Conservation (phyloP, 768 basidiomycete species). For the Trametes elegans region DNA sequence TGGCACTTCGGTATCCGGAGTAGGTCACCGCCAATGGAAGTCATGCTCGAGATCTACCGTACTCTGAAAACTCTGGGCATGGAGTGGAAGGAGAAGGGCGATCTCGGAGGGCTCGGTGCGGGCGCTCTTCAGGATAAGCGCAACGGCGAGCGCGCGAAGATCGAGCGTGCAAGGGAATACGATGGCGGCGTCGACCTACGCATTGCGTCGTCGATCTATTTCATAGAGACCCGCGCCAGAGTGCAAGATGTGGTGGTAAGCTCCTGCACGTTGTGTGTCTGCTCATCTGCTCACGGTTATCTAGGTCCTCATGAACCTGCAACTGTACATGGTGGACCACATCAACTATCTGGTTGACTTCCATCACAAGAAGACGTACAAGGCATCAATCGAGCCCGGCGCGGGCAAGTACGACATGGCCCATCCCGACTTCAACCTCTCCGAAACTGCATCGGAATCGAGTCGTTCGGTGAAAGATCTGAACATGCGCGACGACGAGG, state of each 20-base stretch:
- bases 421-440: conserved; percentile 42
- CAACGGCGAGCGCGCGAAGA: conserved; percentile 37
- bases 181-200: conserved; percentile 66
- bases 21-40: conserved; percentile 95
- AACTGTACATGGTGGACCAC: conserved; percentile 94
- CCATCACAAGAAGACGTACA: conserved; percentile 94
- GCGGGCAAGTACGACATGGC: conserved; percentile 73
- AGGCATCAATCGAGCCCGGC: conserved; percentile 62
- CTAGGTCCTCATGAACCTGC: conserved; percentile 95
- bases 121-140: conserved; percentile 32
- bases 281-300: background rate
- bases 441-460: conserved; percentile 55
- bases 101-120: conserved; percentile 69
- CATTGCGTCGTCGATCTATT: conserved; percentile 78
- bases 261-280: conserved; percentile 5
- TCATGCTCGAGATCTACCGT: conserved; percentile 97
- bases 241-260: conserved; percentile 90
- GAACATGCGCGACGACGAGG: conserved; percentile 55
- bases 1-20: conserved; percentile 99
- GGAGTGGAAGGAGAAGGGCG: conserved; percentile 96
- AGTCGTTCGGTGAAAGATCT: conserved; percentile 56
- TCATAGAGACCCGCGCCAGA: conserved; percentile 89
- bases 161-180: conserved; percentile 61
- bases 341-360: conserved; percentile 98
- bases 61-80: conserved; percentile 87